A percentile compares a stretch with the other conserved stretches of the same genome.
These are phyloP conservation scores for Stachybotrys echinatus DNA, from an alignment of 2,329 filamentous ascomycete genomes.

Conservation along the genomic window DNA sequence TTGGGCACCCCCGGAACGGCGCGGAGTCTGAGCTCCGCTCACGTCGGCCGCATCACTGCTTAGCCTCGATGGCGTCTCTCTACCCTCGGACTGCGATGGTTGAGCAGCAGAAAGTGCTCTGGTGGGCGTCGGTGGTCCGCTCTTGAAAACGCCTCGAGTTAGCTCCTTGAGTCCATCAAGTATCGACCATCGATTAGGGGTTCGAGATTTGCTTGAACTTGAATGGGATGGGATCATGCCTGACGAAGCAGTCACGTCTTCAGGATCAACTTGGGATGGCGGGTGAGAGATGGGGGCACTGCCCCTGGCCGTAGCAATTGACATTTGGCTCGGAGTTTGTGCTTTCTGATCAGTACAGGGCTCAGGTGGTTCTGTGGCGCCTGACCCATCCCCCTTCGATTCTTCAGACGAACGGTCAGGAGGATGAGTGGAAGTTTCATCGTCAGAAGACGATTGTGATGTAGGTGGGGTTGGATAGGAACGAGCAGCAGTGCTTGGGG, in stretches of 20 bases:
- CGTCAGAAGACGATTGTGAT: conserved; percentile 39
- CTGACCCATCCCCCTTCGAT: neutral
- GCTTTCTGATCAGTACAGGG: neutral
- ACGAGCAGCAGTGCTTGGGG: conserved; percentile 19
- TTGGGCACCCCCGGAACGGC: conserved; percentile 48
- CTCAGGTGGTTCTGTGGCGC: conserved; percentile 1
- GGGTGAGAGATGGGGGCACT: conserved; percentile 6
- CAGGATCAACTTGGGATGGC: conserved; percentile 4
- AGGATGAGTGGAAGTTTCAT: conserved; percentile 16
- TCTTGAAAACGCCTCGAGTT: conserved; percentile 78
- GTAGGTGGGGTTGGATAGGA: conserved; percentile 54
- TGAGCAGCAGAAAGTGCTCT: conserved; percentile 70
- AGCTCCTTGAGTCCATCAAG: conserved; percentile 74
- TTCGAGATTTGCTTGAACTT: conserved; percentile 29
- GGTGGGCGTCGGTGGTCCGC: conserved; percentile 84
- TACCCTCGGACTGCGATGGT: conserved; percentile 42
- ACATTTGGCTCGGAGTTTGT: neutral
- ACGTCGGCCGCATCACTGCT: conserved; percentile 38
- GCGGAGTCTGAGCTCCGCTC: conserved; percentile 49
- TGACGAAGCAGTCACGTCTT: conserved; percentile 12
- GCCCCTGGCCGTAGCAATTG: neutral
- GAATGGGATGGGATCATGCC: conserved; percentile 44
- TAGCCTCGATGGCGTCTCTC: conserved; percentile 30
- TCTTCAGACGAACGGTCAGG: neutral
- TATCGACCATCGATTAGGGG: conserved; percentile 52